Evolutionary conservation across 768 basidiomycete genomes (phyloP), one percentile per base, ranked within the genome.

Genomic region (Omphalotus guepiniiformis): DNA sequence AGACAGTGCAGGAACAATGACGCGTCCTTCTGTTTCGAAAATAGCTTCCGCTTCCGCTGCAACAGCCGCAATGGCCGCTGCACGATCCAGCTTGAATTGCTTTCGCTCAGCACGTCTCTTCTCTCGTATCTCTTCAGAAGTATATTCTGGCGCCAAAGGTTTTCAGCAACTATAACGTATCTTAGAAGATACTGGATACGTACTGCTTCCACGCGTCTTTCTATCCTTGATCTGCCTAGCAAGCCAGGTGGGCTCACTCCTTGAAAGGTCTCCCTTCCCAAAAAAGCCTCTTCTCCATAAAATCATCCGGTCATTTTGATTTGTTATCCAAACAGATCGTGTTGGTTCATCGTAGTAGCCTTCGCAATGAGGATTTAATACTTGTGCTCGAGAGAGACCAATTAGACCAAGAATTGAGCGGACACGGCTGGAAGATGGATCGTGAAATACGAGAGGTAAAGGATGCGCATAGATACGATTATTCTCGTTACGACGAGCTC

Each of bases 201-300:
- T 68, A 83, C 91, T 75, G 66, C 80, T 79, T 56, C 75, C 73
- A 29, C 73, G 75, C 18, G 74, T 75, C 48, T 73, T 74, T 40
- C 80, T 67, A 52, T 70, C 73, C 59, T 89, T 91, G 50, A 86
- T 72, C 56, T 90, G 84, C 38, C 96, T 72, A 16, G 83, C 78
- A 50, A 84, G 71, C 96, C 96, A 99, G 47, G 82, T 91, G 6
- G 95, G 94, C 63, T 99, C 96, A 64, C 93, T 96, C 49, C 96
- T 68, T 32, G 91, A 94, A 43, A 99, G 71, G 60, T 88, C 88
- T 1, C 96, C 96, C 64, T 99, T 99, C 19, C 96, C 96, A 63
- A 98, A 99, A 69, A 98, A 97, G 0, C 96, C 96, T 50, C 88
- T 69, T 38, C 79, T 72, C 89, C 96, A 99, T 29, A 98, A 73